Evolutionary conservation across 179 eudicot genomes (phyloP), one percentile per base, ranked within the genome.

Genomic region (Sideroxylon spinosum): DNA sequence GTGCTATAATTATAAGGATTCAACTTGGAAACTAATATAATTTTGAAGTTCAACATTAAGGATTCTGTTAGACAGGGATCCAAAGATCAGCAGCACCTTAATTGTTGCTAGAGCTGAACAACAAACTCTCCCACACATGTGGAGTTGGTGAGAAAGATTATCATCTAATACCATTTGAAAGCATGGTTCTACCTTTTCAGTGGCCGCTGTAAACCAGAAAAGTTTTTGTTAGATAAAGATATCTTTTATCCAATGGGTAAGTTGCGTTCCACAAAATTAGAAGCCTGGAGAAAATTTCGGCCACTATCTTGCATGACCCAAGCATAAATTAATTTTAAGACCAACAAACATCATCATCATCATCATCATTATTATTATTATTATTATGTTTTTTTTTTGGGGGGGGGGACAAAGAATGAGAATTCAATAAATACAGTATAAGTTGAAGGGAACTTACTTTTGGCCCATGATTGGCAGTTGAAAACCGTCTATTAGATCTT

Each of bases 401-500:
- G 1, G 25, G 22, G 46, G 16, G 32, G 63, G n/a, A 26, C 19
- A 23, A 23, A 23, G n/a, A 48, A 59, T 32, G 8, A 22, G 6
- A 3, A 74, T 14, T 25, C 4, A 52, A 63, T 25, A 46, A 44
- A 44, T 19, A 48, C 59, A 26, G 19, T n/a, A 50, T 28, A 76
- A 55, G 13, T 56, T 32, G 63, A 68, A 68, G 68, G 23, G 63
- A 65, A 85, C 93, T 87, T 90, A 94, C 98, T 87, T 93, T 89
- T 52, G 92, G 94, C 75, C 97, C 97, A 74, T 88, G 97, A 72
- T 91, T 91, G 78, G 88, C 78, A 26, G 81, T 80, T 76, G 87
- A 91, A 71, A 84, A 82, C 73, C 86, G 90, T 77, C 88, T 86
- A 69, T 81, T 82, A 9, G 97, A 61, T 73, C 84, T 81, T 59